Evolutionary conservation across 2,329 filamentous ascomycete species (phyloP), one percentile per base, ranked within the genome.

Genomic region (Fusarium denticulatum): DNA sequence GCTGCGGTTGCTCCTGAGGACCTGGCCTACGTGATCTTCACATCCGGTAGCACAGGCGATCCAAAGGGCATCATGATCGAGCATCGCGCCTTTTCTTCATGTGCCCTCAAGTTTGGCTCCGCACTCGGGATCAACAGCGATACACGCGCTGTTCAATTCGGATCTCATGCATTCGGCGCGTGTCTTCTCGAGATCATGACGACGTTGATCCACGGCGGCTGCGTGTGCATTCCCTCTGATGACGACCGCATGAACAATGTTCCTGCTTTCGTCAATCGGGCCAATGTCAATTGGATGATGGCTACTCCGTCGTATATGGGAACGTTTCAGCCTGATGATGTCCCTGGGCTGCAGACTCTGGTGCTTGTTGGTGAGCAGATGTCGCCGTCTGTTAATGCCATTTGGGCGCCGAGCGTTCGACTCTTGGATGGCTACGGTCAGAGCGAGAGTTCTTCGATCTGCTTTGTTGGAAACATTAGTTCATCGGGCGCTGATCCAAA

Each of bases 371-470:
- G 67, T 0, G 67, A 69, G 7, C 56, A 62, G 18, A 67, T 69
- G 56, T 68, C 58, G 1, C n/a, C 52, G 6, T 6, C 61, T 24
- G 52, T 65, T 3, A 60, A 63, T 1, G 36, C 37, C 7, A 53
- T 14, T 20, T 67, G 67, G 64, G 28, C 46, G 0, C 36, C 64
- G 16, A n/a, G 32, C 3, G 46, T 83, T 18, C 32, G 80, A 42
- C 74, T 84, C 47, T 63, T 83, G 60, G 82, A 85, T 75, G 82
- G 78, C 1, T 86, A 84, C 60, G 84, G 84, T 1, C 84, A 72
- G 16, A 70, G 69, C 7, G 71, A 74, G 47, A 70, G 63, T 16
- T 63, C 71, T 1, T 60, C 66, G 0, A 55, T 72, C 2, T 73
- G 70, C 47, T 53, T 40, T 9, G 69, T 49, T 26, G 59, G 37